Evolutionary conservation across 148 eudicot species (phyloP).

Genomic region (Nepenthes mirabilis): DNA sequence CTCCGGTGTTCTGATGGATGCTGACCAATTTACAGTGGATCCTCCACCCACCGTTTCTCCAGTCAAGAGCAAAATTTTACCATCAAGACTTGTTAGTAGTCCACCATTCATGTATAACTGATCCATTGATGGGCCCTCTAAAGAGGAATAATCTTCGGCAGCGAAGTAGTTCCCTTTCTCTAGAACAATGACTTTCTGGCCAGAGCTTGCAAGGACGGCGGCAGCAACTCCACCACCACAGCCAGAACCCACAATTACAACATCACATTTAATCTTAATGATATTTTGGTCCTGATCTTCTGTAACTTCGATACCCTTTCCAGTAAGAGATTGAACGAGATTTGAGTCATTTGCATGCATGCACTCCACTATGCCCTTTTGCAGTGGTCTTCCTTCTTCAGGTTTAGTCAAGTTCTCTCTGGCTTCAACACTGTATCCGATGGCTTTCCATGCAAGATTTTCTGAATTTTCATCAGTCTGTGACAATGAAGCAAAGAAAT

Average conservation of each 20-base stretch:
- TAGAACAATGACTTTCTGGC: conserved; percentile 52
- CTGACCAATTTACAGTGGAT: conserved; percentile 64
- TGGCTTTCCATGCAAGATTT: conserved; percentile 58
- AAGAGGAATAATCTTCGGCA: conserved; percentile 32
- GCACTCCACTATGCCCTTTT: conserved; percentile 37
- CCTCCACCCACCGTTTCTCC: conserved; percentile 64
- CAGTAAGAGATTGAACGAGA: conserved; percentile 20
- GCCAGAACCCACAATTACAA: conserved; percentile 53
- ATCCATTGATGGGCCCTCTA: conserved; percentile 50
- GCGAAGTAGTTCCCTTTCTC: conserved; percentile 65
- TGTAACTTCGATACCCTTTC: conserved; percentile 35
- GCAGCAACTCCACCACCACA: conserved; percentile 75
- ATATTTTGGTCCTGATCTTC: conserved; percentile 18
- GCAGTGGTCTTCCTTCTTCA: conserved; percentile 29
- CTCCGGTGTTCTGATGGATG: conserved; percentile 41
- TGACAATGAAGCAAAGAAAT: background rate
- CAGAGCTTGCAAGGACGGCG: conserved; percentile 38
- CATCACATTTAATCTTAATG: conserved; percentile 46
- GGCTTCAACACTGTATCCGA: conserved; percentile 32
- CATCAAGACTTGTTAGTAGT: conserved; percentile 33
- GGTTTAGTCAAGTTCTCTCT: background rate
- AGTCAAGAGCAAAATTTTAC: conserved; percentile 31
- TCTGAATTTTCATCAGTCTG: conserved; percentile 41
- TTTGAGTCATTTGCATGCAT: conserved; percentile 15
- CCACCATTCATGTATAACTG: conserved; percentile 43